Evolutionary conservation across 73 alveolate species (phyloP).

Genomic region (Tetrahymena malaccensis): DNA sequence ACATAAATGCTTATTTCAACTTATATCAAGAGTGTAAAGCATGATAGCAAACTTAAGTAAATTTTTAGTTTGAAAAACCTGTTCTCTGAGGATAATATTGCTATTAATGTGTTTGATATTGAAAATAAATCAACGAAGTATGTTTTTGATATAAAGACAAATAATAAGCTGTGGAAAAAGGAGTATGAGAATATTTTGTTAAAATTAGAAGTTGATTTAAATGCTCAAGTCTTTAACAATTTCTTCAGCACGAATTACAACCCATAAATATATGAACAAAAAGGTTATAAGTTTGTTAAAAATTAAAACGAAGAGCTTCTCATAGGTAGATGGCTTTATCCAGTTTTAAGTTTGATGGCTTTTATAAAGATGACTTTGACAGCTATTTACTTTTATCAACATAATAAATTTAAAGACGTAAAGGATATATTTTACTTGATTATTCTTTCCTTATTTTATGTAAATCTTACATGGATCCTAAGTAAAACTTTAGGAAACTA

Average conservation of each 20-base stretch:
- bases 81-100: background rate
- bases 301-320: background rate
- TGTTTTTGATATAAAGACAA: background rate
- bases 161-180: background rate
- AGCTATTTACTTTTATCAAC: background rate
- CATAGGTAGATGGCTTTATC: background rate
- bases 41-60: background rate
- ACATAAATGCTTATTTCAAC: background rate
- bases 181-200: background rate
- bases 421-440: background rate
- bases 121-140: background rate
- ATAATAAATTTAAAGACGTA: background rate
- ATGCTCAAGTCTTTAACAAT: background rate
- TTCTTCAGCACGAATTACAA: background rate
- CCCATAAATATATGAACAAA: background rate
- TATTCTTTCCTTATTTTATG: background rate
- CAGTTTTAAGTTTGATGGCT: background rate
- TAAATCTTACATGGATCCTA: background rate
- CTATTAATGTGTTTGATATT: background rate
- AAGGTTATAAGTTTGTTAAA: background rate
- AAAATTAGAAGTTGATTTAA: background rate
- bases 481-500: background rate
- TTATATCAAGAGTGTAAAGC: background rate
- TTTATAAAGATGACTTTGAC: background rate
- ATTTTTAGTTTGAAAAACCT: background rate